Evolutionary conservation across 345 rosid genomes (phyloP).

Genomic region (Geranium brycei): DNA sequence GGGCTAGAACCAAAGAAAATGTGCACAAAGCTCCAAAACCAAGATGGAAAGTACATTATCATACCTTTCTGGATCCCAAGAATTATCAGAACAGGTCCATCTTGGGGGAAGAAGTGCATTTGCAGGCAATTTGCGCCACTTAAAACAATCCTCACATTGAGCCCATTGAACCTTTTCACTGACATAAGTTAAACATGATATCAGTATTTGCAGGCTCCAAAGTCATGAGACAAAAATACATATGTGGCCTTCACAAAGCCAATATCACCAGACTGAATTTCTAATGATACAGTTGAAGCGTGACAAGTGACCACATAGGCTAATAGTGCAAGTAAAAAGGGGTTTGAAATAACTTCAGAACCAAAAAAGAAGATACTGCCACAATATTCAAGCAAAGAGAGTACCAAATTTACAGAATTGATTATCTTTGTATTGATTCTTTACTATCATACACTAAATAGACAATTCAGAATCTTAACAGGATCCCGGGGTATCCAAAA

Average conservation of each 20-base stretch:
- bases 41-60: not conserved
- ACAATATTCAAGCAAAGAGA: not conserved
- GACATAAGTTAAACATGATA: conserved; percentile 13
- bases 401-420: not conserved
- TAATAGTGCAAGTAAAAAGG: too few relatives aligned
- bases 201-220: not conserved
- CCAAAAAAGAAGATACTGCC: not conserved
- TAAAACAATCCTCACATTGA: conserved; percentile 62
- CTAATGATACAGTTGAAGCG: too few relatives aligned
- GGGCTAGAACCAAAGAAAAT: not conserved
- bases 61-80: conserved; percentile 67
- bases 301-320: too few relatives aligned
- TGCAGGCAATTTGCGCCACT: conserved; percentile 64
- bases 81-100: conserved; percentile 53
- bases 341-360: too few relatives aligned
- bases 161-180: conserved; percentile 60
- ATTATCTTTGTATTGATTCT: not conserved
- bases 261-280: too few relatives aligned
- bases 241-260: too few relatives aligned
- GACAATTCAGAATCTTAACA: not conserved
- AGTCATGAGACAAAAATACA: too few relatives aligned
- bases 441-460: not conserved
- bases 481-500: not conserved
- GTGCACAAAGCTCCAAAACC: not conserved
- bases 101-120: conserved; percentile 50